Evolutionary conservation across 73 alveolate species (phyloP), one percentile per base, ranked within the genome.

Genomic region (Tetrahymena thermophila): DNA sequence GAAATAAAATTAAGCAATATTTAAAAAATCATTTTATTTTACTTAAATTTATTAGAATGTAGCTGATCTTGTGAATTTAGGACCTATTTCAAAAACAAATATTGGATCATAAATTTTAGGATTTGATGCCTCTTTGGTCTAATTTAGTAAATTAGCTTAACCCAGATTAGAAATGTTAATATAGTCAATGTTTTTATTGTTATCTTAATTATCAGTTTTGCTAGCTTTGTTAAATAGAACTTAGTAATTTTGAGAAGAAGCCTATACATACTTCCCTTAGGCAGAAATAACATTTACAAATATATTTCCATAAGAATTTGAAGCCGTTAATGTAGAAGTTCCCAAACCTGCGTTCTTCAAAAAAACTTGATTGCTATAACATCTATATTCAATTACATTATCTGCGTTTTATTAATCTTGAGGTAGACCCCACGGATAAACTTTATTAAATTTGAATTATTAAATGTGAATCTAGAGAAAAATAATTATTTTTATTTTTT

Each of bases 71-170:
- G 97, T 95, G 38, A 43, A 85, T 85, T 95, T 85, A 3, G 97
- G 71, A 28, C 97, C 97, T 11, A 95, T 56, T 35, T 95, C 43
- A 25, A 95, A 83, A 3, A 95, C 95, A 50, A 95, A 95, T 19
- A 55, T 95, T 10, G 97, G 97, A 85, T 95, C 97, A 89, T 85
- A 95, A 19, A 85, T 50, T 55, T 95, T 94, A 50, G 97, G 97
- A 95, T 95, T 94, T 6, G 93, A 56, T 85, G 97, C 97, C 85
- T 35, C 84, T 85, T 95, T 85, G 6, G 94, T 95, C 56, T 95
- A 85, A 55, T 94, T 95, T 16, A 94, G 93, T 10, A 95, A 85
- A 95, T 95, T 95, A 89, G 89, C 55, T 34, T 58, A 40, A 85
- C 93, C 57, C 57, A 83, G 58, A 34, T 93, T 42, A 28, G 95